Evolutionary conservation across 225 moss, liverwort and hornwort species (phyloP).

Genomic region (Straminergon stramineum): DNA sequence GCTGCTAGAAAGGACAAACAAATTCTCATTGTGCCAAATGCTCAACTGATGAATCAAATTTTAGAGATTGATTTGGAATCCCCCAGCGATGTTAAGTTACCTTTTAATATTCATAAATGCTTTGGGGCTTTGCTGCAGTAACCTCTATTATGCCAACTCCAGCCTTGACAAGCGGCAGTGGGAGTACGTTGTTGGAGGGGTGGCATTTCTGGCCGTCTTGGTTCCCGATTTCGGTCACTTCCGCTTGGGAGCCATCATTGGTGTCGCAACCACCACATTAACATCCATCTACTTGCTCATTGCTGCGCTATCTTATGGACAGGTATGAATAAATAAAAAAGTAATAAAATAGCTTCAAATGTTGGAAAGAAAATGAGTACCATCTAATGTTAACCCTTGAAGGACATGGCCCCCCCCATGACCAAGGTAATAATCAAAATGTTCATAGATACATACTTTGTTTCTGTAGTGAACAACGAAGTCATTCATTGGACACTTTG

Average conservation of each 20-base stretch:
- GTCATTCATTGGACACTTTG: too few relatives aligned
- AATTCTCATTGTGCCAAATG: too few relatives aligned
- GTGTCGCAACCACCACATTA: conserved; percentile 27
- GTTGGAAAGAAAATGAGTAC: neutral
- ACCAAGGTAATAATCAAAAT: too few relatives aligned
- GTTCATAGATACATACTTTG: too few relatives aligned
- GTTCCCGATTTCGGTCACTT: conserved; percentile 28
- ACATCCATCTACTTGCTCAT: conserved; percentile 17
- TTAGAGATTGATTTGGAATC: too few relatives aligned
- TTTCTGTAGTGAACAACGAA: too few relatives aligned
- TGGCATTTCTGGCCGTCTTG: conserved; percentile 30
- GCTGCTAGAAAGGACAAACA: neutral
- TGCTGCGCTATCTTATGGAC: conserved; percentile 19
- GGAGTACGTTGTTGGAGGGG: conserved; percentile 24
- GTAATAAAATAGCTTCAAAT: neutral
- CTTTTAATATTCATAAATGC: too few relatives aligned
- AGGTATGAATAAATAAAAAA: conserved; percentile 4
- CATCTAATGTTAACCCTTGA: too few relatives aligned
- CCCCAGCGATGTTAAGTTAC: too few relatives aligned
- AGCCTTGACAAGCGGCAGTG: conserved; percentile 34
- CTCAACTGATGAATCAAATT: too few relatives aligned
- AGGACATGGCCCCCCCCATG: too few relatives aligned
- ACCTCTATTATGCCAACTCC: conserved; percentile 46
- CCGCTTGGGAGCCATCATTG: conserved; percentile 23
- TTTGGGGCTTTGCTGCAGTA: neutral